phyloP scores from a whole-genome alignment of 2,329 filamentous ascomycete genomes.

The Rhinocladiella similis region DNA sequence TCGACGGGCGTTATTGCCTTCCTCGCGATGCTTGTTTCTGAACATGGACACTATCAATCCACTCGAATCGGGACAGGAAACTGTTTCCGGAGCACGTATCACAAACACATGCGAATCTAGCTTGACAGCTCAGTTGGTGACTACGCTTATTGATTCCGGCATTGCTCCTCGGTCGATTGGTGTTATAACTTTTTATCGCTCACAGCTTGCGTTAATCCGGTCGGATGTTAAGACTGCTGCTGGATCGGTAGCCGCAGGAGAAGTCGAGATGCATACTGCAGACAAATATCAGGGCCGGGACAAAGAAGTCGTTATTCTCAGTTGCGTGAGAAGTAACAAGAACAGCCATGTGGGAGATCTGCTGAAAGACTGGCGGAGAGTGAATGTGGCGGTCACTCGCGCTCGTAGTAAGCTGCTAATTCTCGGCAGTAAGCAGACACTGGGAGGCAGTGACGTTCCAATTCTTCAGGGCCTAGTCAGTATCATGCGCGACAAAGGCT shows the following conservation, averaged over 20 bases:
- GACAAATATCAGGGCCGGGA: slow-evolving; percentile 96
- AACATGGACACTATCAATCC: slow-evolving; percentile 78
- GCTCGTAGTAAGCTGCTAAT: slow-evolving; percentile 91
- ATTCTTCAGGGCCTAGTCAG: slow-evolving; percentile 74
- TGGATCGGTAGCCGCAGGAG: slow-evolving; percentile 43
- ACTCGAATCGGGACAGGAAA: slow-evolving; percentile 58
- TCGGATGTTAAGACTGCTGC: slow-evolving; percentile 60
- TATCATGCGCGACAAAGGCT: slow-evolving; percentile 74
- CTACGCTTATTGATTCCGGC: slow-evolving; percentile 73
- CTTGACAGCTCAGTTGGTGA: slow-evolving; percentile 76
- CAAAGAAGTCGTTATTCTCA: slow-evolving; percentile 88
- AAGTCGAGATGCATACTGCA: slow-evolving; percentile 92
- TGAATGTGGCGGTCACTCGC: slow-evolving; percentile 94
- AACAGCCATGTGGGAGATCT: slow-evolving; percentile 82
- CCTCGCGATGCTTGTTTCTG: slow-evolving; percentile 77
- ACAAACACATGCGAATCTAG: slow-evolving; percentile 82
- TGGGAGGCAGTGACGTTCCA: slow-evolving; percentile 64
- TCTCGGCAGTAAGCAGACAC: slow-evolving; percentile 75
- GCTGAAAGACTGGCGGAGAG: slow-evolving; percentile 84
- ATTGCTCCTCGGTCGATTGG: slow-evolving; percentile 77
- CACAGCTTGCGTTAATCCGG: slow-evolving; percentile 81
- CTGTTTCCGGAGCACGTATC: slow-evolving; percentile 75
- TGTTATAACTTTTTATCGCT: slow-evolving; percentile 95
- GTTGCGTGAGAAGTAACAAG: slow-evolving; percentile 84
- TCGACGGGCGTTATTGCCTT: slow-evolving; percentile 66